phyloP scores from a whole-genome alignment of 2,329 filamentous ascomycete genomes.

The Paraphoma sp. region DNA sequence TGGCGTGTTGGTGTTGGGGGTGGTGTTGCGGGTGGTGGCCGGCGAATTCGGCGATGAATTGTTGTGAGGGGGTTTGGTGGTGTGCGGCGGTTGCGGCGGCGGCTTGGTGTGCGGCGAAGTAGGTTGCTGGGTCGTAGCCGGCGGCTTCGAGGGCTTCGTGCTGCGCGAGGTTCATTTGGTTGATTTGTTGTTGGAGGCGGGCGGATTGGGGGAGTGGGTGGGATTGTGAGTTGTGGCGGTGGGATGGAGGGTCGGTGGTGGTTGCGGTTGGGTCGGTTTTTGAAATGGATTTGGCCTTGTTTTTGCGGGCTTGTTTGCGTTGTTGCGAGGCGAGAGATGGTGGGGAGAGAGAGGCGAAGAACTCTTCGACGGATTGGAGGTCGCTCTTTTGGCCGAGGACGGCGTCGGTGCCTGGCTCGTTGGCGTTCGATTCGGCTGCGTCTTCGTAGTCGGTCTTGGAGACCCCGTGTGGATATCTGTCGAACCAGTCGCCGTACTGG shows the following conservation, averaged over 20 bases:
- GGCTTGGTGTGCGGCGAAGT: conserved; percentile 32
- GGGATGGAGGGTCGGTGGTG: conserved; percentile 19
- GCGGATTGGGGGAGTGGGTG: conserved; percentile 28
- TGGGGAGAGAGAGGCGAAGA: conserved; percentile 81
- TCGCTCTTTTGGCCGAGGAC: conserved; percentile 88
- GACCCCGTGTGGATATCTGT: conserved; percentile 90
- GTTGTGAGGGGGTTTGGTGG: conserved; percentile 32
- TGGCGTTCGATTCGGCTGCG: conserved; percentile 69
- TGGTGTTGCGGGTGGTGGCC: conserved; percentile 54
- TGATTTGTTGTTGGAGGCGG: conserved; percentile 38
- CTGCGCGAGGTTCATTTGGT: conserved; percentile 39
- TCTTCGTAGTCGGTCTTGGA: conserved; percentile 84
- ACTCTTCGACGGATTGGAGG: conserved; percentile 93
- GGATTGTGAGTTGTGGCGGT: conserved; percentile 25
- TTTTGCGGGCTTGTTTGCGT: conserved; percentile 59
- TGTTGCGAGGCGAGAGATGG: conserved; percentile 55
- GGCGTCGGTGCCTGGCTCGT: conserved; percentile 83
- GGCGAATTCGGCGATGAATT: conserved; percentile 54
- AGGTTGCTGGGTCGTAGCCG: conserved; percentile 35
- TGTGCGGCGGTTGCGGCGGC: neutral
- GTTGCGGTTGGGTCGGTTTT: conserved; percentile 35
- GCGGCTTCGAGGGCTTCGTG: conserved; percentile 35
- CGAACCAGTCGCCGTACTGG: conserved; percentile 98
- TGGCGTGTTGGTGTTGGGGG: conserved; percentile 48
- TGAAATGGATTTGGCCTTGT: conserved; percentile 46